Base-by-base conservation (phyloP, 305 asterid genomes). In the Caryopteris hybrid region DNA sequence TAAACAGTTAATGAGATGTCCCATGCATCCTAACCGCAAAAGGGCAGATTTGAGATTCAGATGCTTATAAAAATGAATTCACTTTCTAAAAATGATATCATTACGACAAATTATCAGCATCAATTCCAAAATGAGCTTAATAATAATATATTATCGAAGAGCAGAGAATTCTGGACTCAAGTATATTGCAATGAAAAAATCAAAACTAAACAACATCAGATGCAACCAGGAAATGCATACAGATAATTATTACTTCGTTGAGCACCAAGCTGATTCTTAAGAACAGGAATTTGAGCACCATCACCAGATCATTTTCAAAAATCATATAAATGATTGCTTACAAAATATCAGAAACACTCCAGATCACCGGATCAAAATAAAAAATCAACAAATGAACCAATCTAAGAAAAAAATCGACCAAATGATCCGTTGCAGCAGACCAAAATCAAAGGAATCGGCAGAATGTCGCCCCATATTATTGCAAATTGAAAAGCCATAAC, bases 281-380 rank as follows among this genome's bases (percentile, higher is more conserved):
- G 39, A 47, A 60, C 1, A 29, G 39, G 18, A 60, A 18, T 16
- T 22, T 29, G 11, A 13, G 16, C 31, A 36, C 42, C 39, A 66
- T 56, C 33, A 46, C 47, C 22, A 33, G 71, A 73, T 73, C 73
- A 59, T 16, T 61, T 23, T 39, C 9, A n/a, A 72, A 56, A 69
- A 23, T 42, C 53, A 17, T 12, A n/a, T 1, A 55, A 66, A 39
- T 29, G 13, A 66, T 29, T 22, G 45, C 64, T 60, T 43, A 12
- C 25, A 13, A 22, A 18, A 5, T 41, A 45, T 20, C 25, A 48
- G 34, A 8, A 72, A 34, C 45, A 55, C 50, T 23, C 60, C 45
- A 61, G 39, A 71, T 21, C 59, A 52, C 22, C 60, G 66, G 68
- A 74, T 66, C 75, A 69, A 16, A 50, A n/a, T 18, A 11, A 47